phyloP scores from a whole-genome alignment of 495 filamentous ascomycete species.

The Clavariopsis aquatica region DNA sequence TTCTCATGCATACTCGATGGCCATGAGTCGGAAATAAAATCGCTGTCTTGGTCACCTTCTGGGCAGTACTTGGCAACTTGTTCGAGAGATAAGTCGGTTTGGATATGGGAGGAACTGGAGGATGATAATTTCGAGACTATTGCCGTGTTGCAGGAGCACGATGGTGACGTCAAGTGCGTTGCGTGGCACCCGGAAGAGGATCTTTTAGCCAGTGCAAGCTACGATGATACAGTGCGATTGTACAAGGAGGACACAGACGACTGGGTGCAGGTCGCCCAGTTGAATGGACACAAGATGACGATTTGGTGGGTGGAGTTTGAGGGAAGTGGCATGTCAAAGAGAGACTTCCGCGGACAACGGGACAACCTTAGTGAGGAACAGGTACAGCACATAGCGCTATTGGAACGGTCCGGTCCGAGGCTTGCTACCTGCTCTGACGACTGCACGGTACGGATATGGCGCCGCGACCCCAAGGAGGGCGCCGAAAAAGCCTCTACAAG shows the following conservation, averaged over 20 bases:
- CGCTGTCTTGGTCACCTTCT: conserved; percentile 71
- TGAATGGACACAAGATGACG: conserved; percentile 75
- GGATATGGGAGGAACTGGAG: conserved; percentile 96
- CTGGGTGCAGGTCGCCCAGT: conserved; percentile 84
- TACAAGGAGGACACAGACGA: conserved; percentile 91
- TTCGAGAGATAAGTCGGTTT: conserved; percentile 89
- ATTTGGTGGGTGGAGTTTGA: conserved; percentile 93
- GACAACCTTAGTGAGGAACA: conserved; percentile 45
- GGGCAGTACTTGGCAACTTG: conserved; percentile 87
- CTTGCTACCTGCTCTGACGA: conserved; percentile 81
- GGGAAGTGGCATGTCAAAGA: conserved; percentile 37
- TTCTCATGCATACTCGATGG: conserved; percentile 87
- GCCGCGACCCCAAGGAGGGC: conserved; percentile 58
- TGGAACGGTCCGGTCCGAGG: conserved; percentile 59
- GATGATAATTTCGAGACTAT: conserved; percentile 96
- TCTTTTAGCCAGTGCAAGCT: conserved; percentile 79
- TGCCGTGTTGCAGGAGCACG: conserved; percentile 90
- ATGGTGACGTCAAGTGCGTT: conserved; percentile 91
- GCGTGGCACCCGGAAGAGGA: conserved; percentile 83
- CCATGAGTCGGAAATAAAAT: conserved; percentile 92
- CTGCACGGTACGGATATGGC: conserved; percentile 74
- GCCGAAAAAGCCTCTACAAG: conserved; percentile 44
- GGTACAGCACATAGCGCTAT: conserved; percentile 43
- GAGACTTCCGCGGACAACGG: conserved; percentile 41
- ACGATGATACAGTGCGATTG: conserved; percentile 86